Percentiles rank a stretch among this genome's conserved stretches.
Conservation (phyloP, 176 grass and related monocot genomes). For the Luzula sylvatica region DNA sequence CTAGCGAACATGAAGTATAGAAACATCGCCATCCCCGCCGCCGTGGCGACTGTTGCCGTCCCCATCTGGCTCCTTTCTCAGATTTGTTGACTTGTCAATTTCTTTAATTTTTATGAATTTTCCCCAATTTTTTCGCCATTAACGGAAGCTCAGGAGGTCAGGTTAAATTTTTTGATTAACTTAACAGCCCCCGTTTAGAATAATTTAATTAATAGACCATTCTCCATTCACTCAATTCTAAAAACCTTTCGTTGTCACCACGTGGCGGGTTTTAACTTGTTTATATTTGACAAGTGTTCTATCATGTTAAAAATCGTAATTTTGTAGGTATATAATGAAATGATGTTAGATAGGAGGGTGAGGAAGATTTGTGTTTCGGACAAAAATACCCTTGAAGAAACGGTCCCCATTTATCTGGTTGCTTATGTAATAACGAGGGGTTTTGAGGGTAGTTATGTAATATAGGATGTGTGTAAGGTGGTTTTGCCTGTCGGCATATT, state of each 20-base stretch:
- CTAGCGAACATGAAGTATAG: slow-evolving; percentile 73
- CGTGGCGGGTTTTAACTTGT: no score
- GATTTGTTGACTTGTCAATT: not conserved
- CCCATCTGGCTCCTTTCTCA: slow-evolving; percentile 28
- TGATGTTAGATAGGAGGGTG: no score
- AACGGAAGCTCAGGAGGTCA: slow-evolving; percentile 1
- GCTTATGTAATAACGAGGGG: not conserved
- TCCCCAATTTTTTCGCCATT: slow-evolving; percentile 16
- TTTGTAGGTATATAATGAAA: not conserved
- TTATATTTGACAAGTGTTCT: no score
- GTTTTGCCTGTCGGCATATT: no score
- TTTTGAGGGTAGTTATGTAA: slow-evolving; percentile 8
- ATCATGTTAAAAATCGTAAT: not conserved
- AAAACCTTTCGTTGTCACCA: no score
- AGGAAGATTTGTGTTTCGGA: not conserved
- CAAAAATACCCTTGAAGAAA: not conserved
- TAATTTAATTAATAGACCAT: no score
- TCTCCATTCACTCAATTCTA: no score
- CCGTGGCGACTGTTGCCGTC: slow-evolving; percentile 85
- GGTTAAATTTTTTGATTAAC: not conserved
- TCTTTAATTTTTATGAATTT: not conserved
- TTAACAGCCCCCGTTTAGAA: no score
- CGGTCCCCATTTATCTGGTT: not conserved
- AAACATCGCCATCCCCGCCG: slow-evolving; percentile 70
- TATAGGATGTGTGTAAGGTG: not conserved